Evolutionary conservation across 108 stramenopile genomes (phyloP).

Genomic region (Cylindrotheca fusiformis): DNA sequence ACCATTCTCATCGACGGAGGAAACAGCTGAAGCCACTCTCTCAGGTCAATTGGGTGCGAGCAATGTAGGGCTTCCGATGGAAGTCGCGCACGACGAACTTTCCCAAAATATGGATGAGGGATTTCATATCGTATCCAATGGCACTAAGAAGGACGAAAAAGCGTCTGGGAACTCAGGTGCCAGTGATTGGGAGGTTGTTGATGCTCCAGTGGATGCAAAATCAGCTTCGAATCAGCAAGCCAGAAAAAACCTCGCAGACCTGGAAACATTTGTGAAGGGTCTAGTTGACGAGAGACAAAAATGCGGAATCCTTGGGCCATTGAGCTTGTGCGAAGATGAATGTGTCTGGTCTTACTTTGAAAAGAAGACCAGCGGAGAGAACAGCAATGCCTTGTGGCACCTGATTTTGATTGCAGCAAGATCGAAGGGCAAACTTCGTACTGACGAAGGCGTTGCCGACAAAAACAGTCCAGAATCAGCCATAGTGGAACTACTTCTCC

Average conservation of each 20-base stretch:
- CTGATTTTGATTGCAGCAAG: conserved; percentile 67
- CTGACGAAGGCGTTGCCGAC: conserved; percentile 54
- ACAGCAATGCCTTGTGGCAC: conserved; percentile 50
- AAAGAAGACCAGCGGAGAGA: conserved; percentile 21
- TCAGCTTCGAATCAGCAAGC: background rate
- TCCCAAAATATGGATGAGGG: background rate
- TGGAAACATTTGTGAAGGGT: background rate
- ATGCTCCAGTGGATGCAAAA: background rate
- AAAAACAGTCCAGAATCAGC: conserved; percentile 54
- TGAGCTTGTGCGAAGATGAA: conserved; percentile 26
- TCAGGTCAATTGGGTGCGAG: no score
- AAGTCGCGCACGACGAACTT: background rate
- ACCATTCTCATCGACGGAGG: conserved; percentile 1
- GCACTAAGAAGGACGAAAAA: background rate
- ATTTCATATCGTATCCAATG: background rate
- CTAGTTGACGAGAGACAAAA: conserved; percentile 13
- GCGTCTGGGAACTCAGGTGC: conserved; percentile 22
- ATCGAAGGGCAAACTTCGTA: conserved; percentile 60
- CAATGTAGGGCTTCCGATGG: no score
- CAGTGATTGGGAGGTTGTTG: conserved; percentile 5
- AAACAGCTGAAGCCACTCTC: no score
- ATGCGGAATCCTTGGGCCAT: conserved; percentile 42
- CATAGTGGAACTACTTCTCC: conserved; percentile 63
- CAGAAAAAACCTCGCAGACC: background rate
- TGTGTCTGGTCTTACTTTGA: conserved; percentile 49